Percentiles rank a stretch among this genome's conserved stretches.
Evolutionary conservation across 495 filamentous ascomycete genomes (phyloP).

Genomic region (Hypoxylon lienhwacheense): DNA sequence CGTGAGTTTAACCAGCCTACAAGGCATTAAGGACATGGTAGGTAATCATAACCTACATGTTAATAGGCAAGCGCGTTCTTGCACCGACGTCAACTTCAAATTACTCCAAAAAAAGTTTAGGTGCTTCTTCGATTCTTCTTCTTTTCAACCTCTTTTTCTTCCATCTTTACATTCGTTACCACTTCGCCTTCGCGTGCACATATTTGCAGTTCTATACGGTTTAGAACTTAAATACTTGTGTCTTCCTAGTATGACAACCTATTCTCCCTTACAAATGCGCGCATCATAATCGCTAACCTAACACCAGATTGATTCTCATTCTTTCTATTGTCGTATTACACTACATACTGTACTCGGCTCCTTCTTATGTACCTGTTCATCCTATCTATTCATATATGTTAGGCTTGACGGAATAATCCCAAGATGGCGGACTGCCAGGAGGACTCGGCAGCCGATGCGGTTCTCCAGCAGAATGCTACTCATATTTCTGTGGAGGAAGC

Average conservation of each 20-base stretch:
- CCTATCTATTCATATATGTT: neutral
- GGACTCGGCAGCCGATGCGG: neutral
- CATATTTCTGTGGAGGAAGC: slow-evolving; percentile 1
- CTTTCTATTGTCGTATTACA: neutral
- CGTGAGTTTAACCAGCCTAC: slow-evolving; percentile 17
- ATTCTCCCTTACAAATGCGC: too few relatives aligned
- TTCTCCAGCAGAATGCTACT: neutral
- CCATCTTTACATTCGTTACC: too few relatives aligned
- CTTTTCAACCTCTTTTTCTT: too few relatives aligned
- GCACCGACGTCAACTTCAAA: too few relatives aligned
- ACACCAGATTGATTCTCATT: neutral
- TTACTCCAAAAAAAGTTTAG: too few relatives aligned
- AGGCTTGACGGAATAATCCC: neutral
- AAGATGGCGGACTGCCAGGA: neutral
- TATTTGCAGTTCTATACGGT: too few relatives aligned
- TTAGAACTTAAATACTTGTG: too few relatives aligned
- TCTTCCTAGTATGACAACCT: too few relatives aligned
- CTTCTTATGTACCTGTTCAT: neutral
- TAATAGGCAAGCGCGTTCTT: too few relatives aligned
- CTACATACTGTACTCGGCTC: neutral
- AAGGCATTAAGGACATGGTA: slow-evolving; percentile 9
- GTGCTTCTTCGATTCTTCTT: too few relatives aligned
- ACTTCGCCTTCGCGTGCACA: too few relatives aligned
- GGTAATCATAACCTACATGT: neutral
- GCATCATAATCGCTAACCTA: slow-evolving; percentile 6